Evolutionary conservation across 1,284 basidiomycete species (phyloP).

Genomic region (Quambalaria eucalypti): DNA sequence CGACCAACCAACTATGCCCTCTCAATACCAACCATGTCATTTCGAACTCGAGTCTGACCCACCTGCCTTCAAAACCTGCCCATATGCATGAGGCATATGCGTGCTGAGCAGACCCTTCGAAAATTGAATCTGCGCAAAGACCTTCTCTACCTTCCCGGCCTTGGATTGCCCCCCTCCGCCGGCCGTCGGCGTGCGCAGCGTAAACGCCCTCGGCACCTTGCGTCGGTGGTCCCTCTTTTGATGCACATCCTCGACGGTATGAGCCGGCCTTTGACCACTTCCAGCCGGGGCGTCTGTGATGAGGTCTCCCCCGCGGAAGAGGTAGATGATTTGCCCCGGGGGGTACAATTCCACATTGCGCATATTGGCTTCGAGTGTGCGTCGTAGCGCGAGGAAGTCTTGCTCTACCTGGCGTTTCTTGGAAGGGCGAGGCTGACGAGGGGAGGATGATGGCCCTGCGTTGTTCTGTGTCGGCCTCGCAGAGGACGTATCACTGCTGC

Average conservation of each 20-base stretch:
- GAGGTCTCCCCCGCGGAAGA: conserved; percentile 61
- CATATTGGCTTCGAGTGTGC: conserved; percentile 78
- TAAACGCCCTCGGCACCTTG: neutral
- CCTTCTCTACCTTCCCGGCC: conserved; percentile 43
- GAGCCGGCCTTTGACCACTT: neutral
- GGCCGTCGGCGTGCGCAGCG: neutral
- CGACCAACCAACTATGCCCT: too few relatives aligned
- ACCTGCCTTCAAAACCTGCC: neutral
- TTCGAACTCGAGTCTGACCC: too few relatives aligned
- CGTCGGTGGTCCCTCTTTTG: conserved; percentile 50
- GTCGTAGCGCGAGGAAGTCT: conserved; percentile 58
- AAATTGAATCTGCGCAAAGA: conserved; percentile 72
- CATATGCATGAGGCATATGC: conserved; percentile 60
- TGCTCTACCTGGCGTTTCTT: conserved; percentile 5
- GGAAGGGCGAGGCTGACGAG: too few relatives aligned
- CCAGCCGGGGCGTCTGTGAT: neutral
- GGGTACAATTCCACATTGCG: conserved; percentile 64
- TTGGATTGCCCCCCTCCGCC: neutral
- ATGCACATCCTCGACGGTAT: conserved; percentile 5
- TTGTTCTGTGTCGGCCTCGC: too few relatives aligned
- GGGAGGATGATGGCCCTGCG: too few relatives aligned
- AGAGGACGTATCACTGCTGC: too few relatives aligned
- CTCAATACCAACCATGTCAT: too few relatives aligned
- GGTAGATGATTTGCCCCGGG: conserved; percentile 69
- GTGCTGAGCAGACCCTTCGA: conserved; percentile 67